Conservation (phyloP, 2,329 filamentous ascomycete genomes). For the Furcasterigmium furcatum region DNA sequence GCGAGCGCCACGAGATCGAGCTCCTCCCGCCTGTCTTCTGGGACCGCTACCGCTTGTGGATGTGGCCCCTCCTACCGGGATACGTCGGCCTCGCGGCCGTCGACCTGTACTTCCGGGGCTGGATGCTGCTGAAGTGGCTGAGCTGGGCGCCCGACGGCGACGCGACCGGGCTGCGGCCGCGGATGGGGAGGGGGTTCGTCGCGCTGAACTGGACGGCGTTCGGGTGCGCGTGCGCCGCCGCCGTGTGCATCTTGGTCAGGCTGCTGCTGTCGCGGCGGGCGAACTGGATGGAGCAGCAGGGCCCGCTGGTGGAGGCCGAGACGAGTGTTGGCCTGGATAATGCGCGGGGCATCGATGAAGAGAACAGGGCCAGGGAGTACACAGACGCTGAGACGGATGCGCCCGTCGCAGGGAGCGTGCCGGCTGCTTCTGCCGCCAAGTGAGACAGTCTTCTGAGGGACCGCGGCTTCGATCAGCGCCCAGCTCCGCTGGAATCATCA, state of each 20-base stretch:
- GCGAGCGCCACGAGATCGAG: slow-evolving; percentile 10
- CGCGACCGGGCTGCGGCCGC: background rate
- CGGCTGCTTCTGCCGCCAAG: no score
- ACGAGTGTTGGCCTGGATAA: background rate
- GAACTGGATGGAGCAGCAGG: slow-evolving; percentile 11
- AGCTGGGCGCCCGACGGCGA: background rate
- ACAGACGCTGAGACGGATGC: slow-evolving; percentile 1
- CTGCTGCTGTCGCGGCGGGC: background rate
- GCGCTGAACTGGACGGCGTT: background rate
- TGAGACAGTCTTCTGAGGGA: no score
- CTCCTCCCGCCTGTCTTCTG: slow-evolving; percentile 7
- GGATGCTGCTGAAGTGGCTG: slow-evolving; percentile 4
- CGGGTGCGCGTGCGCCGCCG: background rate
- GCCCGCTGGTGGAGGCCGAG: background rate
- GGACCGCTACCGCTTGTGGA: slow-evolving; percentile 11
- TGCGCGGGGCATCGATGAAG: background rate
- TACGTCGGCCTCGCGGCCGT: background rate
- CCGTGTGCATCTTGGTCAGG: slow-evolving; percentile 2
- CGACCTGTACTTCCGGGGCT: background rate
- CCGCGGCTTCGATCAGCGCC: no score
- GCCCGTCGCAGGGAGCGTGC: background rate
- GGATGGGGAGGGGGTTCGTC: slow-evolving; percentile 5
- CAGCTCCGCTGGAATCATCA: no score
- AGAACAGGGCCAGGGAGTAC: background rate
- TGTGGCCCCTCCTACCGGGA: slow-evolving; percentile 2